These are phyloP conservation scores for Coniochaeta pulveracea DNA, from an alignment of 2,329 filamentous ascomycete species.

Conservation along the genomic window DNA sequence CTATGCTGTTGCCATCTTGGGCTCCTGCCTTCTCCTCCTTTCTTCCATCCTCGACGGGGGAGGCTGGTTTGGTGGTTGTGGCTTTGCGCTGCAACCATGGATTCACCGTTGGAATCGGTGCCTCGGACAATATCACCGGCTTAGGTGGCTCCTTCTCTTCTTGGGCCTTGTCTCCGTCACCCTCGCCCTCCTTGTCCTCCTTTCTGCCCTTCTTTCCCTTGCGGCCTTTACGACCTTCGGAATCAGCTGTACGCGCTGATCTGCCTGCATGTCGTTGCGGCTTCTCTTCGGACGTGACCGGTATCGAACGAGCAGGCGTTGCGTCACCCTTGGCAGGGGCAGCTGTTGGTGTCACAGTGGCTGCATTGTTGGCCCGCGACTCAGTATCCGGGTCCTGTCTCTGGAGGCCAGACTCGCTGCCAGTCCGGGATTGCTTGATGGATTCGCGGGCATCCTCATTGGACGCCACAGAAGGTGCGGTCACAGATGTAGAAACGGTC, in stretches of 20 bases:
- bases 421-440: conserved; percentile 13
- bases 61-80: conserved; percentile 18
- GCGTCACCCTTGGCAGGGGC: conserved; percentile 3
- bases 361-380: conserved; percentile 7
- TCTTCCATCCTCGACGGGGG: conserved; percentile 31
- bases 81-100: conserved; percentile 70
- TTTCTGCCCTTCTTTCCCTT: conserved; percentile 52
- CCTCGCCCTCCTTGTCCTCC: conserved; percentile 40
- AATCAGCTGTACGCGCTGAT: conserved; percentile 55
- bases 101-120: conserved; percentile 75
- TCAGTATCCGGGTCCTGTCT: conserved; percentile 18
- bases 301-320: neutral
- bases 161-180: conserved; percentile 35
- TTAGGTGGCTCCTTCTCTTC: conserved; percentile 47
- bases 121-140: conserved; percentile 58
- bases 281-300: conserved; percentile 12
- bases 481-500: conserved; percentile 21
- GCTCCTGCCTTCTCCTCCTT: conserved; percentile 12
- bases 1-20: conserved; percentile 21
- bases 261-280: conserved; percentile 47
- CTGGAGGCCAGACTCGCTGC: conserved; percentile 11
- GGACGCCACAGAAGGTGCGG: conserved; percentile 23
- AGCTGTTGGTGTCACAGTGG: conserved; percentile 9
- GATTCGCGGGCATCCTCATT: conserved; percentile 21
- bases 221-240: conserved; percentile 51